Base-by-base conservation (phyloP, 1,284 basidiomycete species). In the Fomitopsis palustris region DNA sequence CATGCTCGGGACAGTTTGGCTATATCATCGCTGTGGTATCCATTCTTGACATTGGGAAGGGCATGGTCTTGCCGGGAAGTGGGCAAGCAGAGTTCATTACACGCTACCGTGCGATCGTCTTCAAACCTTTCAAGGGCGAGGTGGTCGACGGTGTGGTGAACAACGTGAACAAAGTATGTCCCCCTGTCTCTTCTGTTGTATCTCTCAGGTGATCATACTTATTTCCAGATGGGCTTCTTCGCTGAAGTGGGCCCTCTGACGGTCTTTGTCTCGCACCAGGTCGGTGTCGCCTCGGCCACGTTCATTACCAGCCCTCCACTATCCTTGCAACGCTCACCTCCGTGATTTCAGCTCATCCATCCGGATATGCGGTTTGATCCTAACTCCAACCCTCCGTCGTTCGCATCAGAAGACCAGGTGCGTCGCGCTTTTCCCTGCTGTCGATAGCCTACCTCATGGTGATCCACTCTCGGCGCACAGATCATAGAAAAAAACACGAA, bases 61-160 rank as follows among this genome's bases (percentile, higher is more conserved):
- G 94, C 19, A 92, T 94, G 81, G 92, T 98, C 17, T 80, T 96
- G 56, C 88, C 92, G 47, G 95, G 95, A 7, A 95, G 90, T 35
- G 96, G 96, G 0, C 92, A 96, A 73, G 96, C 96, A 3, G 93
- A 96, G 75, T 98, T 98, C 74, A 84, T 93, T 64, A 93, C 92
- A 33, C 81, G 88, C 53, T 96, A 96, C 75, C 87, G 92, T 23
- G 95, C 95, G 10, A 93, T 98, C 65, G 95, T 98, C 37, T 96
- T 96, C 83, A 95, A 96, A 75, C 96, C 95, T 35, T 99, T 98
- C 84, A 98, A 98, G 76, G 96, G 96, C 23, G 96, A 99, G 75
- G 96, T 98, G 5, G 93, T 99, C 38, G 97, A 99, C 74, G 96
- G 95, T 1, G 89, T 96, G 8, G 96, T 99, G 27, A 91, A 90